phyloP scores from a whole-genome alignment of 805 yeast genomes.

The Yarrowia keelungensis region DNA sequence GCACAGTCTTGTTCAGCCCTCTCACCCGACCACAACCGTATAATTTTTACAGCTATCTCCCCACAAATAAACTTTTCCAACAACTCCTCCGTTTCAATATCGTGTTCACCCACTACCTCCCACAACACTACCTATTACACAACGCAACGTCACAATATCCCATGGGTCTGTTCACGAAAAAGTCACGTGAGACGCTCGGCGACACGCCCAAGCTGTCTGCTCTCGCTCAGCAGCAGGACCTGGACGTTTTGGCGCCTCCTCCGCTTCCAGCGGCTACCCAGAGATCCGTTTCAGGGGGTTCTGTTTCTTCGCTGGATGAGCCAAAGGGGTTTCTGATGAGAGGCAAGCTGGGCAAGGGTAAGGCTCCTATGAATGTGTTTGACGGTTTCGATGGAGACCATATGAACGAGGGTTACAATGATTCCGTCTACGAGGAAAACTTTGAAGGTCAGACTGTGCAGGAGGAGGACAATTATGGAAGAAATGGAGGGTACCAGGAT shows the following conservation, averaged over 20 bases:
- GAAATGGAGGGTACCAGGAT: too few relatives aligned
- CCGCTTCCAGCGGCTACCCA: slow-evolving; percentile 5
- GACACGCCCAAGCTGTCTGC: slow-evolving; percentile 16
- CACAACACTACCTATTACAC: background rate
- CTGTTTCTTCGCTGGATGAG: slow-evolving; percentile 3
- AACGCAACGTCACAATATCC: too few relatives aligned
- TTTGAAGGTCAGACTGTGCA: background rate
- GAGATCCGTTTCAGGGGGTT: slow-evolving; percentile 5
- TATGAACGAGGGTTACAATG: background rate
- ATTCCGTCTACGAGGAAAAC: background rate
- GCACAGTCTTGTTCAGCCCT: background rate
- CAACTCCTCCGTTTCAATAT: background rate
- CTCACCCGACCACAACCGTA: background rate
- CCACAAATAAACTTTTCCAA: background rate
- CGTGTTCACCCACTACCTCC: background rate
- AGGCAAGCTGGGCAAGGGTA: slow-evolving; percentile 15
- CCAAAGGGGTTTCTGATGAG: slow-evolving; percentile 15
- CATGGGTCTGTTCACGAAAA: slow-evolving; percentile 30
- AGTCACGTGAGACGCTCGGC: background rate
- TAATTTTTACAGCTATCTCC: background rate
- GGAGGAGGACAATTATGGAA: background rate
- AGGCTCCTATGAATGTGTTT: slow-evolving; percentile 6
- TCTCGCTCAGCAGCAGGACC: slow-evolving; percentile 3
- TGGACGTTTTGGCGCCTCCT: slow-evolving; percentile 5
- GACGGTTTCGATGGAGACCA: slow-evolving; percentile 23